Percentiles rank a stretch among this genome's conserved stretches.
phyloP scores from a whole-genome alignment of 495 filamentous ascomycete genomes.

The Penicillium pulvis region DNA sequence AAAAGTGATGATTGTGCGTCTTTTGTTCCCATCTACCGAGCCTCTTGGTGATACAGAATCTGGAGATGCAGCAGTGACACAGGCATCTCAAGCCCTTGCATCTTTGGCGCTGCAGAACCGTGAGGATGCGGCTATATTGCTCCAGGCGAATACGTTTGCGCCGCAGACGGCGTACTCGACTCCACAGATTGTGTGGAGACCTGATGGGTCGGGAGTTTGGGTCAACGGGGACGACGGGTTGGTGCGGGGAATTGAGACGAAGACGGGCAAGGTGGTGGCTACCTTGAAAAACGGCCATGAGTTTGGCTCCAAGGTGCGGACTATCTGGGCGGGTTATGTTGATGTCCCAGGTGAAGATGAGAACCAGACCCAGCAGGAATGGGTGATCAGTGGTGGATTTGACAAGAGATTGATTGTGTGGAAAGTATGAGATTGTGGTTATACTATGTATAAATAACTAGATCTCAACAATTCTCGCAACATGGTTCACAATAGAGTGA shows the following conservation, averaged over 20 bases:
- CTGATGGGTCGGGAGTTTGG: constrained; percentile 65
- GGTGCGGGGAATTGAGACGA: constrained; percentile 63
- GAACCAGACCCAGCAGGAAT: constrained; percentile 44
- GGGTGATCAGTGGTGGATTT: constrained; percentile 69
- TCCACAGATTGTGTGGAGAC: constrained; percentile 65
- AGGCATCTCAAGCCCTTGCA: constrained; percentile 52
- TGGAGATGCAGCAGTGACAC: constrained; percentile 33
- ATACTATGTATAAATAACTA: background rate
- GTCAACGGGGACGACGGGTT: constrained; percentile 72
- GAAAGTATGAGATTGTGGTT: constrained; percentile 33
- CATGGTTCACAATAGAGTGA: too few relatives aligned
- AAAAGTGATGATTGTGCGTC: constrained; percentile 65
- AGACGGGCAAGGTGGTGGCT: constrained; percentile 58
- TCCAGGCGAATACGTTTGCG: constrained; percentile 62
- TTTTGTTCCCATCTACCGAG: constrained; percentile 50
- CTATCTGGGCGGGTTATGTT: constrained; percentile 63
- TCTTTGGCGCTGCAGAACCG: constrained; percentile 53
- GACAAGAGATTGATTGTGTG: constrained; percentile 66
- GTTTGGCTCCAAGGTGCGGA: constrained; percentile 62
- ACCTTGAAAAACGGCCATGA: constrained; percentile 58
- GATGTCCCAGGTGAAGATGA: constrained; percentile 31
- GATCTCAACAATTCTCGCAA: too few relatives aligned
- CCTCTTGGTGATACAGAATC: constrained; percentile 4
- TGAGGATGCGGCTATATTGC: constrained; percentile 60
- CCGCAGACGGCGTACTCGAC: constrained; percentile 71